Conservation (phyloP, 306 rosid genomes). For the Corylus avellana region DNA sequence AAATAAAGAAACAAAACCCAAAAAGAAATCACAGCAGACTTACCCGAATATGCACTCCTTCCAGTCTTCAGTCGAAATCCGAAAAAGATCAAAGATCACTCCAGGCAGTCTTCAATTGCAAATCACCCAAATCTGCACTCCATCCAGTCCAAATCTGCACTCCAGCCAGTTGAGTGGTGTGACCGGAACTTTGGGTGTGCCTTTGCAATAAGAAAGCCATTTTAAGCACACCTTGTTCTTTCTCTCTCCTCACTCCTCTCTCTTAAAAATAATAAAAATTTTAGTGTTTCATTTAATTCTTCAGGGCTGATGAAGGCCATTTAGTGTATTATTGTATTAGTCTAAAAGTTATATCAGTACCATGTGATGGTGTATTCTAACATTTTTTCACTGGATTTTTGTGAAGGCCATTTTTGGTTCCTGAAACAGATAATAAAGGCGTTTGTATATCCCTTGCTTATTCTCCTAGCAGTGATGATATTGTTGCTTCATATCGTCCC, state of each 20-base stretch:
- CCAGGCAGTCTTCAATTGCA: too few species aligned
- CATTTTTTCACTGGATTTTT: slow-evolving; percentile 5
- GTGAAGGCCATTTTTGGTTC: slow-evolving; percentile 74
- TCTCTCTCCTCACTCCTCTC: too few species aligned
- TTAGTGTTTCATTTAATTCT: not conserved
- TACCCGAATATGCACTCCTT: too few species aligned
- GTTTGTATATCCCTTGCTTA: slow-evolving; percentile 86
- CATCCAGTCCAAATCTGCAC: too few species aligned
- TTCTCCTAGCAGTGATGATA: slow-evolving; percentile 66
- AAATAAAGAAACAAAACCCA: too few species aligned
- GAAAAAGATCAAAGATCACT: slow-evolving; percentile 32
- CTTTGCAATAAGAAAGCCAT: not conserved
- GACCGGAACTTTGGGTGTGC: not conserved
- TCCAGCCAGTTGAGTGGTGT: too few species aligned
- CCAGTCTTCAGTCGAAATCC: too few species aligned
- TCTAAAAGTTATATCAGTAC: not conserved
- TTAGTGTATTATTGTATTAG: slow-evolving; percentile 10
- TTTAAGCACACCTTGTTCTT: not conserved
- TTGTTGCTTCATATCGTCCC: slow-evolving; percentile 86
- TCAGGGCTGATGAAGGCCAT: slow-evolving; percentile 20
- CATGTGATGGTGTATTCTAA: slow-evolving; percentile 30
- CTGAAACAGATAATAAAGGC: slow-evolving; percentile 67
- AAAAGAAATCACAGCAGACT: too few species aligned
- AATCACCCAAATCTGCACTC: too few species aligned
- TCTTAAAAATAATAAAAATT: not conserved